Conservation (phyloP, 805 yeast genomes). For the Wickerhamiella galacta region DNA sequence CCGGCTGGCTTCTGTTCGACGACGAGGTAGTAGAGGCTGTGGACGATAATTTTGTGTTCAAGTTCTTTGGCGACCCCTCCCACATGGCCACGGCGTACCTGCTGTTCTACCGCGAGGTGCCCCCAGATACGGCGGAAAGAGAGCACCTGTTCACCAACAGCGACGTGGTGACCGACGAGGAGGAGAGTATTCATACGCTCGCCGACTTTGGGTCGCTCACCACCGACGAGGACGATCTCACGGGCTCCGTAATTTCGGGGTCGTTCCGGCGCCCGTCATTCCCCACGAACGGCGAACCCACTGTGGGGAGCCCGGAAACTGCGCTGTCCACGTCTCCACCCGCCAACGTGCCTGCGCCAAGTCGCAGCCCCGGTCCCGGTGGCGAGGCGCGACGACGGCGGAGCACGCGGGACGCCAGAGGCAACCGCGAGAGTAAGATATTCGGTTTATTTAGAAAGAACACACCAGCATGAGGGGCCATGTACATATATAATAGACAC, state of each 20-base stretch:
- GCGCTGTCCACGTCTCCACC: not conserved
- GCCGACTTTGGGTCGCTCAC: not conserved
- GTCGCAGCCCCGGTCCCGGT: not conserved
- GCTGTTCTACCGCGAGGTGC: constrained; percentile 52
- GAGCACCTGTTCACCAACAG: constrained; percentile 5
- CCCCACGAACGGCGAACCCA: not conserved
- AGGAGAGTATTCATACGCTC: not conserved
- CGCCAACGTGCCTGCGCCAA: no score
- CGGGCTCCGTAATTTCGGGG: no score
- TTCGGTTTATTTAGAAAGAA: constrained; percentile 3
- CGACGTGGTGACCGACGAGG: constrained; percentile 1
- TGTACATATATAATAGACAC: not conserved
- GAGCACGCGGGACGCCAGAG: not conserved
- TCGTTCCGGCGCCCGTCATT: no score
- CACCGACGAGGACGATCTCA: not conserved
- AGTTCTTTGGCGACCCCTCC: constrained; percentile 76
- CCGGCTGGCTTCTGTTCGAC: constrained; percentile 86
- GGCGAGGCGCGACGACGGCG: not conserved
- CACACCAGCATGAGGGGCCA: not conserved
- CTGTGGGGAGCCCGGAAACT: not conserved
- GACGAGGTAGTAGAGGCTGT: constrained; percentile 89
- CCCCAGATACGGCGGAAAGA: constrained; percentile 11
- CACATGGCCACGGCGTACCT: constrained; percentile 88
- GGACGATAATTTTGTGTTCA: constrained; percentile 63
- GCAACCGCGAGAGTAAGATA: constrained; percentile 1